Evolutionary conservation across 176 grass and related monocot species (phyloP), one percentile per base, ranked within the genome.

Genomic region (Carex cristatella): DNA sequence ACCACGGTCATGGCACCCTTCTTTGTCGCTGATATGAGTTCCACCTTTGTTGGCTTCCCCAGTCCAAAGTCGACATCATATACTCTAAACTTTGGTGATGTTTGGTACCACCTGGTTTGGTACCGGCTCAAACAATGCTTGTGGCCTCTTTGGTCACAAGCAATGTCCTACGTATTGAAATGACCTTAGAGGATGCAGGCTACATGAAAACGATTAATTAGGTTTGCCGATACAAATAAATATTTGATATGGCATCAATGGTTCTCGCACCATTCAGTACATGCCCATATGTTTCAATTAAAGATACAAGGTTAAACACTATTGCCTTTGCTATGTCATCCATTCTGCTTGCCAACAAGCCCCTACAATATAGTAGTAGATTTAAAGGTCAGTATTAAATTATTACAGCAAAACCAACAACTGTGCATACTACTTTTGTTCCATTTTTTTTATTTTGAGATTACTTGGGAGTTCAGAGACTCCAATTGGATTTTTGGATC

Each of bases 281-380:
- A 84, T 87, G 90, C 16, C 93, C 93, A 71, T 95, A 95, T 37
- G 81, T 83, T 80, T 95, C 93, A 79, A 94, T 65, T 61, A 99
- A 51, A 78, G 89, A 92, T 19, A 99, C 79, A 56, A 99, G 93
- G 82, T 95, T 94, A 74, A 82, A 86, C 31, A 86, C 85, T 10
- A 99, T 83, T 23, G 14, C 85, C 84, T 94, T 99, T 28, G 91
- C 96, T 3, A 89, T 99, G n/a, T 99, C 86, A 38, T 92, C 90
- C 96, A 99, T 99, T 88, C 94, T 99, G 84, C 96, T 99, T 49
- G 87, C 90, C n/a, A 99, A 80, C 31, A 99, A 86, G 15, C 96
- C 96, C 65, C 96, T 99, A 86, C 85, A 94, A 81, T 73, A 80
- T 59, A 80, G 72, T 2, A 85, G 3, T 49, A 63, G 5, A 54